These are phyloP conservation scores for Heritiera littoralis DNA, from an alignment of 345 rosid species.

Conservation along the genomic window DNA sequence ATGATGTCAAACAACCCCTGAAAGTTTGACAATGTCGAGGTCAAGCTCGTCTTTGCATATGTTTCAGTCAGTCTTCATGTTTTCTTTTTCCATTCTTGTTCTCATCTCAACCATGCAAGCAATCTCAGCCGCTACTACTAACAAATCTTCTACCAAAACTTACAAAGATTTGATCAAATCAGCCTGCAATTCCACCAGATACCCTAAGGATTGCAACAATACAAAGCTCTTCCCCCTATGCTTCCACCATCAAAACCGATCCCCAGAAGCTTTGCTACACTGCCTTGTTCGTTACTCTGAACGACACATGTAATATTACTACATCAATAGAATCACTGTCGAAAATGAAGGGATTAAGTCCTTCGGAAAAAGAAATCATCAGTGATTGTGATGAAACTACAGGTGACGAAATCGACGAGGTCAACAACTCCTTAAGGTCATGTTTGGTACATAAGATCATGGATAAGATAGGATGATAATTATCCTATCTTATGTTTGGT, in stretches of 20 bases:
- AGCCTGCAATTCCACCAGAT: conserved; percentile 54
- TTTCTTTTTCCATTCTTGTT: neutral
- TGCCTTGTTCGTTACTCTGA: conserved; percentile 46
- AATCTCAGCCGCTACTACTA: neutral
- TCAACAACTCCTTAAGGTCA: conserved; percentile 50
- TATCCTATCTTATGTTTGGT: too few species aligned
- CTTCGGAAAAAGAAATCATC: conserved; percentile 39
- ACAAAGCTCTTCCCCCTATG: conserved; percentile 49
- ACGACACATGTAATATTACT: conserved; percentile 34
- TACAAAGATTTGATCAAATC: conserved; percentile 51
- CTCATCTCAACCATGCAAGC: neutral
- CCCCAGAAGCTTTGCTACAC: conserved; percentile 52
- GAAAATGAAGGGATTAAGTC: conserved; percentile 32
- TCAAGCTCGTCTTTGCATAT: neutral
- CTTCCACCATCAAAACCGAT: conserved; percentile 47
- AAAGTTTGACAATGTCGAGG: neutral
- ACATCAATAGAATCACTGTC: conserved; percentile 27
- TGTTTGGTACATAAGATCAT: too few species aligned
- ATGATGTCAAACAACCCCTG: too few species aligned
- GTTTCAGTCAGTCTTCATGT: neutral
- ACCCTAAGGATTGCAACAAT: conserved; percentile 58
- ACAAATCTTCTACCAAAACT: neutral
- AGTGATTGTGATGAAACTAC: conserved; percentile 53
- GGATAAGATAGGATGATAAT: too few species aligned
- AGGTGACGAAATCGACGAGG: conserved; percentile 48